Evolutionary conservation across 2,329 filamentous ascomycete genomes (phyloP).

Genomic region (Penicillium decumbens): DNA sequence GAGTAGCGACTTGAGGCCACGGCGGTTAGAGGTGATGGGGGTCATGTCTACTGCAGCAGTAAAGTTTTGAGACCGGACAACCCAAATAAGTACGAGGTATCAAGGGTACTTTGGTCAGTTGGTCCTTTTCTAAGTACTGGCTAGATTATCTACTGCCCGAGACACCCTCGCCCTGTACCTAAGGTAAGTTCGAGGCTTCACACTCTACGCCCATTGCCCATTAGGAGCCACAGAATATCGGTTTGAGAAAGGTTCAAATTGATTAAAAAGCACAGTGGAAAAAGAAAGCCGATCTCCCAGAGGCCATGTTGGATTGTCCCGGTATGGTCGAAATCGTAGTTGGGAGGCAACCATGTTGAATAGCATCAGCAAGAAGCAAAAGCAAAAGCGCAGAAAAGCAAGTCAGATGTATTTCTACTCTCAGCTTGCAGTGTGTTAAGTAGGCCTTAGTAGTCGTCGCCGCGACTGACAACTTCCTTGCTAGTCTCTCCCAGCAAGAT

Average conservation of each 20-base stretch:
- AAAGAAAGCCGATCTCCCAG: not conserved
- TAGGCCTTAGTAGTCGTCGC: constrained; percentile 47
- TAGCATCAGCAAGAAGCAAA: not conserved
- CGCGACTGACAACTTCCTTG: constrained; percentile 53
- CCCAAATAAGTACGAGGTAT: not conserved
- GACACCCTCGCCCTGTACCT: not conserved
- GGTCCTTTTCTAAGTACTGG: not conserved
- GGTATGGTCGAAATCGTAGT: not conserved
- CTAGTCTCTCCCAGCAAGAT: constrained; percentile 43
- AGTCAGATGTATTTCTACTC: not conserved
- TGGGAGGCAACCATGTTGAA: constrained; percentile 6
- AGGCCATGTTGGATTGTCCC: constrained; percentile 6
- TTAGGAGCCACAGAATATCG: not conserved
- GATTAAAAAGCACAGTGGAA: not conserved
- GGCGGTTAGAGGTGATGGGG: constrained; percentile 7
- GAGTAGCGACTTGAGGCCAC: constrained; percentile 7
- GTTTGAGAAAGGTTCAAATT: not conserved
- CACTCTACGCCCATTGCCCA: not conserved
- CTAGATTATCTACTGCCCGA: not conserved
- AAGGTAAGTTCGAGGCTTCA: not conserved
- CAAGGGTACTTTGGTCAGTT: not conserved
- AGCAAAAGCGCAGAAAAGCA: not conserved
- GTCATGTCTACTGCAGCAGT: not conserved
- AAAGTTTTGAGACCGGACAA: not conserved
- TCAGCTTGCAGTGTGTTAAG: not conserved